Percentiles rank a stretch among this genome's conserved stretches.
These are phyloP conservation scores for Leucocoprinus sp. DNA, from an alignment of 768 basidiomycete genomes.

Conservation along the genomic window DNA sequence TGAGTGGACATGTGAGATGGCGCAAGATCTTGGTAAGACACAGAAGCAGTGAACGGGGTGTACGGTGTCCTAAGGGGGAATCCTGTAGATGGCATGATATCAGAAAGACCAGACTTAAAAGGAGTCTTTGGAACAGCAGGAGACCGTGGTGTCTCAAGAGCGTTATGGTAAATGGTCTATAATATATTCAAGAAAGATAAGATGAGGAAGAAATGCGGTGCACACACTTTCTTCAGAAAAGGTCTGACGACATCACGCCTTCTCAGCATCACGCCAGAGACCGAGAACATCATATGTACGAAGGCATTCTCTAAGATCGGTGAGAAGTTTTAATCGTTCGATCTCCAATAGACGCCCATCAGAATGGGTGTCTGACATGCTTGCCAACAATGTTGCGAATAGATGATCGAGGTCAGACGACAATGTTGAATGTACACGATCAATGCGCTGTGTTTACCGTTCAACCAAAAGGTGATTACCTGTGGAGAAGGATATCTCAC, in stretches of 20 bases:
- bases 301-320: slow-evolving; percentile 73
- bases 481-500: slow-evolving; percentile 20
- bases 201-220: not conserved
- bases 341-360: slow-evolving; percentile 47
- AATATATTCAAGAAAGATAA: slow-evolving; percentile 6
- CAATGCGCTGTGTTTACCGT: slow-evolving; percentile 48
- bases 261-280: slow-evolving; percentile 84
- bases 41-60: slow-evolving; percentile 43
- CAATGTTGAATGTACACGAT: slow-evolving; percentile 75
- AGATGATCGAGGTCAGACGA: slow-evolving; percentile 82
- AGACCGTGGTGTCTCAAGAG: slow-evolving; percentile 60
- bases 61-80: slow-evolving; percentile 38
- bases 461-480: slow-evolving; percentile 5
- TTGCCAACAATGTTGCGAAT: slow-evolving; percentile 53
- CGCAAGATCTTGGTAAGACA: slow-evolving; percentile 38
- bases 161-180: slow-evolving; percentile 70
- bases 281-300: slow-evolving; percentile 72
- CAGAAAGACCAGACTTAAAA: slow-evolving; percentile 31
- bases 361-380: slow-evolving; percentile 40
- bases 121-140: slow-evolving; percentile 76
- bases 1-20: slow-evolving; percentile 34
- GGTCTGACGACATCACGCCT: slow-evolving; percentile 60
- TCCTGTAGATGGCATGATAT: slow-evolving; percentile 20
- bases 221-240: slow-evolving; percentile 69
- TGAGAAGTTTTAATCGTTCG: slow-evolving; percentile 52